Percentiles rank a stretch among this genome's conserved stretches.
These are phyloP conservation scores for Sclerotinia spermophila DNA, from an alignment of 2,329 filamentous ascomycete species.

Conservation along the genomic window DNA sequence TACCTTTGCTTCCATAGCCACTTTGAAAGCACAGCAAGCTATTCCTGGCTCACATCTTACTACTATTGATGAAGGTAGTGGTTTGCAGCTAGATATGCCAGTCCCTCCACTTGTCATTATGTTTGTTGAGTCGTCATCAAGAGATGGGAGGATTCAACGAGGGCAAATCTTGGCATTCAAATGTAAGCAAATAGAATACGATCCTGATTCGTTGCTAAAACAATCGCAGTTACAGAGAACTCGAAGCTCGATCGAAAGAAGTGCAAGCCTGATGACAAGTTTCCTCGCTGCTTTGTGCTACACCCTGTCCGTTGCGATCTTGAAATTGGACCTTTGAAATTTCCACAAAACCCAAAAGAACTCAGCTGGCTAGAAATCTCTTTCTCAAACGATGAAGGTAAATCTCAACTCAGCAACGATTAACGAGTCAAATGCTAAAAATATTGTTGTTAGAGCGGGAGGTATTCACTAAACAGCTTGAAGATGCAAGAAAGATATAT, in stretches of 20 bases:
- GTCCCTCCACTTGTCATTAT: constrained; percentile 8
- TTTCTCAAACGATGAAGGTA: constrained; percentile 2
- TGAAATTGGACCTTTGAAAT: constrained; percentile 1
- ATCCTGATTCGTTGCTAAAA: neutral
- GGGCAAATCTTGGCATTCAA: constrained; percentile 13
- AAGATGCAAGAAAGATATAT: neutral
- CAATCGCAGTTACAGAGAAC: neutral
- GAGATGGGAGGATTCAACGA: neutral
- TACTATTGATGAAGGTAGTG: neutral
- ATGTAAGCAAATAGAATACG: neutral
- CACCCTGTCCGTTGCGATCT: neutral
- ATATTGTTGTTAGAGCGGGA: neutral
- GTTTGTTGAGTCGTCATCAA: constrained; percentile 11
- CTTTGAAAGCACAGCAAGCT: neutral
- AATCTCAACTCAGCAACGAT: no score
- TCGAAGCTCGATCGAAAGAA: neutral
- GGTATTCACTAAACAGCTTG: neutral
- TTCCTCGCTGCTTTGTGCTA: constrained; percentile 4
- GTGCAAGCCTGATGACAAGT: neutral
- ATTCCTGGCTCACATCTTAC: neutral
- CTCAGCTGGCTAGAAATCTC: constrained; percentile 8
- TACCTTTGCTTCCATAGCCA: constrained; percentile 10
- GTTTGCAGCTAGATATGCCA: neutral
- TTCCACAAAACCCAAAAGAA: neutral
- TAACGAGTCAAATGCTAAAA: neutral